phyloP scores from a whole-genome alignment of 805 yeast species.

The Pichia occidentalis region DNA sequence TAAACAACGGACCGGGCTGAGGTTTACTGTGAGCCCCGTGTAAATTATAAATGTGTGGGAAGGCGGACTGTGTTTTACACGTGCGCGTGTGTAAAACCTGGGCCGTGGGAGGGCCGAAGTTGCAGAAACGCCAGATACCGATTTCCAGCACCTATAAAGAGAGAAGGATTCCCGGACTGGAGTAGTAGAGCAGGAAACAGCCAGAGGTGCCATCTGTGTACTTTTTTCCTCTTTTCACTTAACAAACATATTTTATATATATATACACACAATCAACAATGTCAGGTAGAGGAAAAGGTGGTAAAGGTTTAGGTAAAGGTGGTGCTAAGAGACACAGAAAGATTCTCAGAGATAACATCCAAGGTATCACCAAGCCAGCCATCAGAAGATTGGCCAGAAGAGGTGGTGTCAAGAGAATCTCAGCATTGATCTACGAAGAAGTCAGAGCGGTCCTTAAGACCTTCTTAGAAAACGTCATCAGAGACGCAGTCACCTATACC shows the following conservation, averaged over 20 bases:
- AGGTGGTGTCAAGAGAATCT: constrained; percentile 99
- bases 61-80: too few species aligned
- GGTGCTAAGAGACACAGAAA: constrained; percentile 99
- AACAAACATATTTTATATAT: constrained; percentile 14
- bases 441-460: constrained; percentile 95
- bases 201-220: too few species aligned
- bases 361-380: constrained; percentile 99
- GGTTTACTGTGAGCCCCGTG: constrained; percentile 3
- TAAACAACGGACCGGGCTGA: constrained; percentile 1
- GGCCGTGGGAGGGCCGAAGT: not conserved
- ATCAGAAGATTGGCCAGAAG: constrained; percentile 99
- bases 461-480: constrained; percentile 93
- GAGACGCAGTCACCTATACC: constrained; percentile 99
- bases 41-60: constrained; percentile 5
- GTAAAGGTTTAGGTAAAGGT: constrained; percentile 99
- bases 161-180: too few species aligned
- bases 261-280: constrained; percentile 39
- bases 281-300: constrained; percentile 99
- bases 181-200: too few species aligned
- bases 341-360: constrained; percentile 98
- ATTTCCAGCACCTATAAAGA: too few species aligned
- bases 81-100: not conserved
- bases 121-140: too few species aligned
- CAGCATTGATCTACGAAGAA: constrained; percentile 97
- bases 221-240: constrained; percentile 8